A percentile compares a stretch with the other conserved stretches of the same genome.
phyloP scores from a whole-genome alignment of 2,329 filamentous ascomycete species.

The Arthroderma sp. region DNA sequence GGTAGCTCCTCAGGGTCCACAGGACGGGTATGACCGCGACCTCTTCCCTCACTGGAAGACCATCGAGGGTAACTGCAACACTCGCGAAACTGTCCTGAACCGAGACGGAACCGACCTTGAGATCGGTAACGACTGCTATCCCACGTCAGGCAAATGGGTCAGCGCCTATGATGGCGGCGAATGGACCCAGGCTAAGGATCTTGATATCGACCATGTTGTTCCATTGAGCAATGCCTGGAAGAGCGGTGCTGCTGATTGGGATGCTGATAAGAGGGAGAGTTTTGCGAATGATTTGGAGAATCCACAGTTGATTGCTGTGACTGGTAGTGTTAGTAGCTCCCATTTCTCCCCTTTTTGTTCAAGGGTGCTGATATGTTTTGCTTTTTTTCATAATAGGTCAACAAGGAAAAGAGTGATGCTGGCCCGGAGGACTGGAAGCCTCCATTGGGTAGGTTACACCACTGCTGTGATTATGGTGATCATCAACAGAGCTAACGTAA shows the following conservation, averaged over 20 bases:
- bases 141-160: conserved; percentile 55
- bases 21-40: conserved; percentile 48
- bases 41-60: conserved; percentile 62
- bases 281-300: conserved; percentile 68
- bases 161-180: conserved; percentile 61
- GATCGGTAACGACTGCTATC: conserved; percentile 45
- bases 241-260: conserved; percentile 62
- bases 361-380: conserved; percentile 1
- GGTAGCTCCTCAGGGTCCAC: conserved; percentile 42
- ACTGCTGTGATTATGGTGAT: background rate
- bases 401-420: conserved; percentile 58
- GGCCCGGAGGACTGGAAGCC: conserved; percentile 69
- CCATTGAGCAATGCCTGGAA: conserved; percentile 72
- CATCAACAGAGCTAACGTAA: conserved; percentile 7
- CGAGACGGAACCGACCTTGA: conserved; percentile 57
- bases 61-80: conserved; percentile 54
- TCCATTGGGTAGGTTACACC: conserved; percentile 37
- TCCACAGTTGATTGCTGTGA: conserved; percentile 69
- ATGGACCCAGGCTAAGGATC: conserved; percentile 54
- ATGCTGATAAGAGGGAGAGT: conserved; percentile 48
- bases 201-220: conserved; percentile 77
- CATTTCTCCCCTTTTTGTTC: background rate
- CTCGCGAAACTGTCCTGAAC: conserved; percentile 57
- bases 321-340: conserved; percentile 40
- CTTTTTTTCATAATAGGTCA: conserved; percentile 32